phyloP scores from a whole-genome alignment of 148 eudicot genomes.

The Mesembryanthemum crystallinum region DNA sequence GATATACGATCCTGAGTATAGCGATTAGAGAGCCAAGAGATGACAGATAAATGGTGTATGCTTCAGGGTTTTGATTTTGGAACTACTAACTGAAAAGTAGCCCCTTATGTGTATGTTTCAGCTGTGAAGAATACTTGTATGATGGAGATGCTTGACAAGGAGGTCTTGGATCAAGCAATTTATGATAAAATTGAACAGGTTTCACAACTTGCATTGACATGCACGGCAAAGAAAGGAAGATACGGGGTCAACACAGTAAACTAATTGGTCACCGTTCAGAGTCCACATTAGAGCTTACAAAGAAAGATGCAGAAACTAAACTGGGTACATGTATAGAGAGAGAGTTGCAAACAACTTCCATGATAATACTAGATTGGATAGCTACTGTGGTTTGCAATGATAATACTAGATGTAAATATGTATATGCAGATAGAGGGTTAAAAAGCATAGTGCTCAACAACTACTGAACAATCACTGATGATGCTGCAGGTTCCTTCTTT shows the following conservation, averaged over 20 bases:
- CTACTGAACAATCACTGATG: background rate
- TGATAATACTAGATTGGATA: too few species aligned
- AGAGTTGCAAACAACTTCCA: too few species aligned
- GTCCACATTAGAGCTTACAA: too few species aligned
- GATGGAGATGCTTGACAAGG: conserved; percentile 22
- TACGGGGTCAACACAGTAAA: too few species aligned
- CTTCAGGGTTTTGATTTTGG: conserved; percentile 23
- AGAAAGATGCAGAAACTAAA: too few species aligned
- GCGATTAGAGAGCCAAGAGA: conserved; percentile 7
- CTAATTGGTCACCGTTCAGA: too few species aligned
- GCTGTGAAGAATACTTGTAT: conserved; percentile 9
- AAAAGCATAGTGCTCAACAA: too few species aligned
- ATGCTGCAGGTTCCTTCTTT: too few species aligned
- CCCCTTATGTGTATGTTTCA: conserved; percentile 9
- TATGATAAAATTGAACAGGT: conserved; percentile 20
- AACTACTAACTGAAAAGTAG: conserved; percentile 13
- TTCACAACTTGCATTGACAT: conserved; percentile 22
- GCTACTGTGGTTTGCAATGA: too few species aligned
- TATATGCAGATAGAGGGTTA: too few species aligned
- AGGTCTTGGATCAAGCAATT: conserved; percentile 9
- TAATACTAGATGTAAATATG: too few species aligned
- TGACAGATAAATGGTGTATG: conserved; percentile 24
- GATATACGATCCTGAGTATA: conserved; percentile 32
- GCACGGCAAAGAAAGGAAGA: conserved; percentile 28
- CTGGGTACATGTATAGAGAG: too few species aligned